Conservation (phyloP, 768 basidiomycete genomes). For the Lactifluus rugatus region DNA sequence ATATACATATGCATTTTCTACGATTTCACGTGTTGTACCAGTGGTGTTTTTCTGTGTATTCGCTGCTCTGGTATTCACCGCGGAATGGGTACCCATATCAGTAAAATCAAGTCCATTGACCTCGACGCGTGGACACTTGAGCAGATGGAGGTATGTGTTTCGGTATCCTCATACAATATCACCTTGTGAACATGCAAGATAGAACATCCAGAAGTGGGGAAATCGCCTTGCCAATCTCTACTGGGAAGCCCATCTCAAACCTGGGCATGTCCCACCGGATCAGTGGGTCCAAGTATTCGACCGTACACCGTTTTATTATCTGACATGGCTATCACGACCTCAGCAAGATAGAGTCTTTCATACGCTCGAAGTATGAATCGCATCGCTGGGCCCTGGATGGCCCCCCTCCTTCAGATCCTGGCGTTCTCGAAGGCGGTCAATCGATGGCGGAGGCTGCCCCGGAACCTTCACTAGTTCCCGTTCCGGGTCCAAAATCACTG, state of each 20-base stretch:
- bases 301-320: not conserved
- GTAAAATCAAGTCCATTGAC: constrained; percentile 94
- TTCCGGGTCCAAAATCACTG: constrained; percentile 18
- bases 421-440: constrained; percentile 49
- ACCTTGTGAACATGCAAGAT: not conserved
- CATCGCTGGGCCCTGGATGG: constrained; percentile 91
- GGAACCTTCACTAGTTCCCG: constrained; percentile 13
- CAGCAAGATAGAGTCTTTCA: constrained; percentile 97
- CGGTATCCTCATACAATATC: not conserved
- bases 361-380: constrained; percentile 94
- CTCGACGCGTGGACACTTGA: constrained; percentile 97
- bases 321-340: not conserved
- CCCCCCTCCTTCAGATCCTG: constrained; percentile 73
- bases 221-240: constrained; percentile 88
- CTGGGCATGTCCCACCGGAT: constrained; percentile 86
- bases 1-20: not conserved
- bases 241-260: constrained; percentile 93
- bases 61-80: constrained; percentile 96
- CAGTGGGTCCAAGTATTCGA: constrained; percentile 51
- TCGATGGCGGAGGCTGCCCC: constrained; percentile 21
- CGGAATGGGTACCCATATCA: constrained; percentile 97
- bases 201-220: constrained; percentile 91
- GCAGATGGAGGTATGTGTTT: constrained; percentile 71
- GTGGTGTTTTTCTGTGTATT: constrained; percentile 92
- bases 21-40: constrained; percentile 24